Percentiles rank a stretch among this genome's conserved stretches.
Evolutionary conservation across 2,329 filamentous ascomycete species (phyloP).

Genomic region (Hymenoscyphus fraxineus): DNA sequence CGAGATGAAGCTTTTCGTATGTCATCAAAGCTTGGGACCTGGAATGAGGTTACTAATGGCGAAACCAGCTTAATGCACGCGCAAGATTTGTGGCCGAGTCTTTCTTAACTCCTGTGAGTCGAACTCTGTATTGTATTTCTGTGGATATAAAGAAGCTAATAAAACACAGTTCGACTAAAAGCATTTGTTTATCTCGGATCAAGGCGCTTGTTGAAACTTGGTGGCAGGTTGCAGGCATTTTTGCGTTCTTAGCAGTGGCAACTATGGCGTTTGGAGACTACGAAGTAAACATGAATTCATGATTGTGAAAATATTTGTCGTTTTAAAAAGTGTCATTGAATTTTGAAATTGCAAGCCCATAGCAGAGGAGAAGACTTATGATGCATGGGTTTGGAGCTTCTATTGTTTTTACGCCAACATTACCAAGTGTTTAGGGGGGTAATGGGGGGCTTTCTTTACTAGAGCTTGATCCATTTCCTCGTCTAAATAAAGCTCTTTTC

Average conservation of each 20-base stretch:
- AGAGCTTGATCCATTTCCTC: neutral
- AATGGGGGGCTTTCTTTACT: too few species aligned
- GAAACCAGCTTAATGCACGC: slow-evolving; percentile 79
- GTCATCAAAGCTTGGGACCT: slow-evolving; percentile 36
- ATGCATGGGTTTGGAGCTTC: neutral
- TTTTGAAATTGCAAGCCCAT: neutral
- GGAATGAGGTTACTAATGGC: slow-evolving; percentile 26
- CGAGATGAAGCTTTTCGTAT: slow-evolving; percentile 99
- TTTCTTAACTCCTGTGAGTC: slow-evolving; percentile 83
- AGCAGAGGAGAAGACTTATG: neutral
- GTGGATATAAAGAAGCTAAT: neutral
- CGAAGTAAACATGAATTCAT: slow-evolving; percentile 4
- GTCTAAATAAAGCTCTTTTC: neutral
- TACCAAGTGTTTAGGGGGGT: neutral
- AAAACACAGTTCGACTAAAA: slow-evolving; percentile 1
- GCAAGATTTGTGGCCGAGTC: slow-evolving; percentile 98
- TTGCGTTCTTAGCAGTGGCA: neutral
- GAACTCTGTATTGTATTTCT: neutral
- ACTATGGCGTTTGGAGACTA: slow-evolving; percentile 2
- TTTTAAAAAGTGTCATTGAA: neutral
- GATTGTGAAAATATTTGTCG: neutral
- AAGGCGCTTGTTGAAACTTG: slow-evolving; percentile 2
- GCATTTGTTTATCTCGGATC: neutral
- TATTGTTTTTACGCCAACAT: neutral
- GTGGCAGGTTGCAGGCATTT: slow-evolving; percentile 1